Evolutionary conservation across 1,284 basidiomycete genomes (phyloP).

Genomic region (Tetrapyrgos nigripes): DNA sequence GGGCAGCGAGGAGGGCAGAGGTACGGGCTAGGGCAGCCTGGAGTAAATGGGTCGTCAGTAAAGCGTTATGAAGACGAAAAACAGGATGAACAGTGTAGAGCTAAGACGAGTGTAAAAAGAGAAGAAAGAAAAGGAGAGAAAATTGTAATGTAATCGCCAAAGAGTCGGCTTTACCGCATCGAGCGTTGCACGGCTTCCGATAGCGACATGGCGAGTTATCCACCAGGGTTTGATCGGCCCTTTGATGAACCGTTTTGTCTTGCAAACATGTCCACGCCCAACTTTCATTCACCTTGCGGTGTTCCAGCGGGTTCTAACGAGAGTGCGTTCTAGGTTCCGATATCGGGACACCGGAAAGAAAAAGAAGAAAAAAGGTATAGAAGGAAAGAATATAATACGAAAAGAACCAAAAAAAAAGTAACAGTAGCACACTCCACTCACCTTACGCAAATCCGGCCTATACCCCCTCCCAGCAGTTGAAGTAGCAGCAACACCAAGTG

Average conservation of each 20-base stretch:
- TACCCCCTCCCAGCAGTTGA: conserved; percentile 76
- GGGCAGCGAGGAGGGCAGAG: conserved; percentile 74
- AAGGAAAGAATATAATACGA: conserved; percentile 13
- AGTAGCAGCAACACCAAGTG: conserved; percentile 74
- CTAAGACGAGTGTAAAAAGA: not conserved
- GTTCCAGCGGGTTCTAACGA: conserved; percentile 83
- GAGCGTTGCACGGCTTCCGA: conserved; percentile 69
- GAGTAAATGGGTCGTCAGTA: conserved; percentile 34
- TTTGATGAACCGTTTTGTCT: conserved; percentile 55
- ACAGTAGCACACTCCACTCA: conserved; percentile 55
- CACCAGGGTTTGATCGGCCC: conserved; percentile 68
- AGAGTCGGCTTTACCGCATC: conserved; percentile 70
- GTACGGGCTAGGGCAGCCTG: conserved; percentile 85
- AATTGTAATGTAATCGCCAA: conserved; percentile 64
- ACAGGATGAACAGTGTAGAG: not conserved
- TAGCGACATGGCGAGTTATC: conserved; percentile 73
- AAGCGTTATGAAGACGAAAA: not conserved
- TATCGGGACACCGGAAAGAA: not conserved
- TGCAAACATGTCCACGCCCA: conserved; percentile 90
- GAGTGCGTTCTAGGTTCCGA: conserved; percentile 64
- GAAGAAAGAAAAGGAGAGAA: conserved; percentile 13
- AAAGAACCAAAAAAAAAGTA: conserved; percentile 18
- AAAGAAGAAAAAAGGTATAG: conserved; percentile 9
- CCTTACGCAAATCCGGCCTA: conserved; percentile 82
- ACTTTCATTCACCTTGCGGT: conserved; percentile 66